A percentile compares a stretch with the other conserved stretches of the same genome.
Conservation (phyloP, 2,329 filamentous ascomycete genomes). For the Talaromyces rugulosus region DNA sequence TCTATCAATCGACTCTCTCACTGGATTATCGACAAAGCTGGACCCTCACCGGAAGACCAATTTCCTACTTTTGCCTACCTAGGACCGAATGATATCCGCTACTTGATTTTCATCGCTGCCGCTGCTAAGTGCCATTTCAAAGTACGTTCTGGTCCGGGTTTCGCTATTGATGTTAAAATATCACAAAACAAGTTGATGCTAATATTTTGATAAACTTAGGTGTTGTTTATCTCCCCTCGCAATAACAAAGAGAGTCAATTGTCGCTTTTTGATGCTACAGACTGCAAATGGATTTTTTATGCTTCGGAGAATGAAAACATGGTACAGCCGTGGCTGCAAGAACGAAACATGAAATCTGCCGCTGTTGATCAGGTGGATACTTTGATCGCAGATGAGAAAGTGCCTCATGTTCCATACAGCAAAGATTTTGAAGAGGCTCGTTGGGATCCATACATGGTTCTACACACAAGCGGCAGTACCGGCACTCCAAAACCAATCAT, state of each 20-base stretch:
- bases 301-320: constrained; percentile 24
- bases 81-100: not conserved
- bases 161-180: not conserved
- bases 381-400: not conserved
- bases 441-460: constrained; percentile 2
- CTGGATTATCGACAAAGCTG: not conserved
- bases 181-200: not conserved
- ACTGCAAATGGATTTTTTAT: constrained; percentile 40
- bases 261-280: constrained; percentile 42
- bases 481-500: constrained; percentile 3
- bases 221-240: constrained; percentile 44
- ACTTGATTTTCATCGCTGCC: not conserved
- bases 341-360: constrained; percentile 37
- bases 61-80: not conserved
- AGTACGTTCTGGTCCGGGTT: not conserved
- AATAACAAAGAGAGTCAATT: constrained; percentile 46
- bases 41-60: not conserved
- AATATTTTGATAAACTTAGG: constrained; percentile 18
- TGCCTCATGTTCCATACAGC: not conserved
- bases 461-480: constrained; percentile 1
- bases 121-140: not conserved
- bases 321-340: constrained; percentile 36
- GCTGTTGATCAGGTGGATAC: constrained; percentile 21
- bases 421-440: constrained; percentile 1
- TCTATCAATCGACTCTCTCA: not conserved